phyloP scores from a whole-genome alignment of 352 stramenopile species.

The Blastocystis sp. region DNA sequence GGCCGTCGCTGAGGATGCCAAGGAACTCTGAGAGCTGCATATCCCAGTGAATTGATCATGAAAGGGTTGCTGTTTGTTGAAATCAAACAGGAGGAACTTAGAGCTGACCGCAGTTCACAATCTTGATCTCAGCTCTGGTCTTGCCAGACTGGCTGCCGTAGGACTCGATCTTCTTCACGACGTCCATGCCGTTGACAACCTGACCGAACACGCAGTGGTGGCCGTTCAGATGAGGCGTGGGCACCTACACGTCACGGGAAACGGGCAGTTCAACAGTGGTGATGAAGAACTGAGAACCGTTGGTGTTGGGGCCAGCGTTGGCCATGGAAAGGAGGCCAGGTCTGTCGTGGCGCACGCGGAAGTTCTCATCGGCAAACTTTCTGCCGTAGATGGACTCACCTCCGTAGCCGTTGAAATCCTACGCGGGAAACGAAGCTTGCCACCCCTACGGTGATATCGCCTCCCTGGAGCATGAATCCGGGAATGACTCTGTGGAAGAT shows the following conservation, averaged over 20 bases:
- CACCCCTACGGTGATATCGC: conserved; percentile 88
- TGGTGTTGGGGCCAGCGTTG: conserved; percentile 90
- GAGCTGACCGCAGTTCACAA: conserved; percentile 86
- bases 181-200: conserved; percentile 90
- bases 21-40: conserved; percentile 5
- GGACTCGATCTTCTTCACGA: conserved; percentile 91
- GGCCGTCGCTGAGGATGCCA: neutral
- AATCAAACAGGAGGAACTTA: conserved; percentile 34
- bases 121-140: conserved; percentile 83
- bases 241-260: conserved; percentile 80
- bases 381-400: conserved; percentile 75
- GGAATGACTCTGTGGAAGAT: conserved; percentile 88
- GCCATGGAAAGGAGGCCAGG: conserved; percentile 90
- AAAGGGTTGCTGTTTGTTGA: neutral
- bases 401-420: conserved; percentile 70
- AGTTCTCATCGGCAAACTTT: conserved; percentile 90
- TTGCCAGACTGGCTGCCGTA: conserved; percentile 87
- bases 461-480: conserved; percentile 91
- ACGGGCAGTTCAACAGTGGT: conserved; percentile 75
- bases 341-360: conserved; percentile 85
- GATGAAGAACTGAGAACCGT: conserved; percentile 96
- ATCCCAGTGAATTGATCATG: too few relatives aligned
- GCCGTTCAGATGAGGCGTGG: conserved; percentile 90
- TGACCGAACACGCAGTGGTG: conserved; percentile 99
- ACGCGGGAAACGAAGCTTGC: conserved; percentile 38